Conservation (phyloP, 345 rosid genomes). For the Euphorbia tirucalli region DNA sequence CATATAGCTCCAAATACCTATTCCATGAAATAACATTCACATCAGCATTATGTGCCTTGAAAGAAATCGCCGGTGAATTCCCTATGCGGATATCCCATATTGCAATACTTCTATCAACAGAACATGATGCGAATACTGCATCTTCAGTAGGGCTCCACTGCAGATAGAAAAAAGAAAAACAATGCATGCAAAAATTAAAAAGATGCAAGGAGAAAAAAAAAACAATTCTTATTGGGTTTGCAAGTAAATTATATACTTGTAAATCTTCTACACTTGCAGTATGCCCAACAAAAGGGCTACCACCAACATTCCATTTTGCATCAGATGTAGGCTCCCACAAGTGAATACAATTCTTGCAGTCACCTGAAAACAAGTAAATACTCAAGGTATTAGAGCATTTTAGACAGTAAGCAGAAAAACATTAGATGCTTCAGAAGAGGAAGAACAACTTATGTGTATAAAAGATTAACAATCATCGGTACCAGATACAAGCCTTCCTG, state of each 20-base stretch:
- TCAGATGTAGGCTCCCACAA: conserved; percentile 87
- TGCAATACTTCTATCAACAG: conserved; percentile 79
- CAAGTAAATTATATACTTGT: conserved; percentile 44
- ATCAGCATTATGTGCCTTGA: conserved; percentile 88
- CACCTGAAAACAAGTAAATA: conserved; percentile 46
- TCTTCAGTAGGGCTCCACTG: conserved; percentile 98
- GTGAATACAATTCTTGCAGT: conserved; percentile 77
- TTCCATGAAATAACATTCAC: conserved; percentile 98
- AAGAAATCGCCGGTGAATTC: conserved; percentile 57
- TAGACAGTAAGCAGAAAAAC: conserved; percentile 4
- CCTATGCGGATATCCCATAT: conserved; percentile 83
- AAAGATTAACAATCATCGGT: conserved; percentile 5
- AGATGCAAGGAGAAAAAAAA: neutral
- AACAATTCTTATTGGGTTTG: conserved; percentile 1
- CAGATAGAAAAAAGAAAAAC: conserved; percentile 23
- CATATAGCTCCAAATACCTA: conserved; percentile 46
- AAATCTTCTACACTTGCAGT: conserved; percentile 88
- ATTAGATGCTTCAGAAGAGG: neutral
- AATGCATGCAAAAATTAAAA: conserved; percentile 9
- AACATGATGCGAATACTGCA: conserved; percentile 75
- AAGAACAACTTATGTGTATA: neutral
- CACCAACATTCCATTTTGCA: conserved; percentile 76
- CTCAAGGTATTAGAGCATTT: neutral
- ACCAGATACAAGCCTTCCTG: conserved; percentile 92
- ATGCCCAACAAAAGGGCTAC: conserved; percentile 71